Evolutionary conservation across 306 rosid genomes (phyloP).

Genomic region (Inga leiocalycina): DNA sequence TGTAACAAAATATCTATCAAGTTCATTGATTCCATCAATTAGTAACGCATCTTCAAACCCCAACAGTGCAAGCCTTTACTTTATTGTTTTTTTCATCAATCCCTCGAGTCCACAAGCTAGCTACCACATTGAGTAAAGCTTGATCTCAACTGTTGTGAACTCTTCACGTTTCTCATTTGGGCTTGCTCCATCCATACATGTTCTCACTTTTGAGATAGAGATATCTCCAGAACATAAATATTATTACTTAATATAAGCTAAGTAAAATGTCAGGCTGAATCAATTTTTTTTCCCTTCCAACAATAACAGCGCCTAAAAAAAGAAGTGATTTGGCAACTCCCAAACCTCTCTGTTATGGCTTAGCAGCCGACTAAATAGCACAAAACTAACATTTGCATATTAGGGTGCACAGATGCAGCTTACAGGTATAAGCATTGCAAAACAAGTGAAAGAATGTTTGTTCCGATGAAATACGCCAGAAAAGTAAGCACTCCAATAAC

Average conservation of each 20-base stretch:
- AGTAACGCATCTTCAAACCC: conserved; percentile 12
- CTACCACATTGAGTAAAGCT: conserved; percentile 24
- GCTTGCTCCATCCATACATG: conserved; percentile 17
- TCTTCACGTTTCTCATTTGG: conserved; percentile 9
- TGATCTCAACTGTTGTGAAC: conserved; percentile 1
- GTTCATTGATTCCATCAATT: conserved; percentile 14
- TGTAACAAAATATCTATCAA: conserved; percentile 21
- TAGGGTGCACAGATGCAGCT: conserved; percentile 14
- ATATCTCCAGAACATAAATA: background rate
- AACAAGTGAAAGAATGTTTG: conserved; percentile 10
- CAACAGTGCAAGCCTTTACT: conserved; percentile 14
- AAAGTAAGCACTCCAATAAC: conserved; percentile 13
- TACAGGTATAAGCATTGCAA: conserved; percentile 20
- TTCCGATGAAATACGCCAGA: background rate
- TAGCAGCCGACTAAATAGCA: conserved; percentile 18
- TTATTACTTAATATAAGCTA: background rate
- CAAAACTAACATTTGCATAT: conserved; percentile 30
- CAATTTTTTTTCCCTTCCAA: conserved; percentile 23
- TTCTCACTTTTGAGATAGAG: conserved; percentile 8
- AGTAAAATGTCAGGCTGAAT: conserved; percentile 12
- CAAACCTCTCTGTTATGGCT: conserved; percentile 12
- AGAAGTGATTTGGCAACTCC: background rate
- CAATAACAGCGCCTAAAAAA: conserved; percentile 2
- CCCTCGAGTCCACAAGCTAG: conserved; percentile 16
- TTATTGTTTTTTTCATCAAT: conserved; percentile 10